Conservation (phyloP, 1,284 basidiomycete species). For the Heterobasidion occidentale region DNA sequence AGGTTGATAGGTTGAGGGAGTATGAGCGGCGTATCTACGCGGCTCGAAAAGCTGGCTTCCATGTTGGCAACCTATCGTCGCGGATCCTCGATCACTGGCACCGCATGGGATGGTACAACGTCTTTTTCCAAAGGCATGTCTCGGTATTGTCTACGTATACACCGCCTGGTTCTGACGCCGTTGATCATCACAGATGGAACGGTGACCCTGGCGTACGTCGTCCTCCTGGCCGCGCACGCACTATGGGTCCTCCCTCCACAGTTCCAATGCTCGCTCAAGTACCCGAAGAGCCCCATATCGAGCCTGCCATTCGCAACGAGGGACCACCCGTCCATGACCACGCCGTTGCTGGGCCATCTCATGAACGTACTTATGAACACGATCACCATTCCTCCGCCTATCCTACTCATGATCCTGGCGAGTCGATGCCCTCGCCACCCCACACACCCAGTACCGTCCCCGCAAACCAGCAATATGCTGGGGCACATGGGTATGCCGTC, state of each 20-base stretch:
- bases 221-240: slow-evolving; percentile 10
- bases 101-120: slow-evolving; percentile 59
- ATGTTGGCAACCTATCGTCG: slow-evolving; percentile 61
- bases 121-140: slow-evolving; percentile 55
- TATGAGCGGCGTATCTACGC: slow-evolving; percentile 56
- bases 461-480: not conserved
- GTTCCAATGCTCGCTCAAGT: slow-evolving; percentile 7
- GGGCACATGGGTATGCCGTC: not conserved
- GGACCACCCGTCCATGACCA: slow-evolving; percentile 10
- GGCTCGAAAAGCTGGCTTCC: slow-evolving; percentile 52
- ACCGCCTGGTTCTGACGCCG: not conserved
- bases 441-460: not conserved
- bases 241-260: slow-evolving; percentile 10
- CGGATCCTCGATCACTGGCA: slow-evolving; percentile 72
- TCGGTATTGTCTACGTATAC: not conserved
- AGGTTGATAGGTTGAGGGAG: slow-evolving; percentile 54
- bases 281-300: slow-evolving; percentile 5
- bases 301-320: slow-evolving; percentile 8
- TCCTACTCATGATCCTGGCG: slow-evolving; percentile 5
- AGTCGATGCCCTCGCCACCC: slow-evolving; percentile 3
- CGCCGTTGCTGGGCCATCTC: slow-evolving; percentile 9
- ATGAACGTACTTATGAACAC: slow-evolving; percentile 12
- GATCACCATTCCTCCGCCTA: slow-evolving; percentile 2
- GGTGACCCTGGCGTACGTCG: slow-evolving; percentile 13
- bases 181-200: slow-evolving; percentile 10